Percentiles rank a stretch among this genome's conserved stretches.
Evolutionary conservation across 495 filamentous ascomycete genomes (phyloP).

Genomic region (Penicilliopsis zonata): DNA sequence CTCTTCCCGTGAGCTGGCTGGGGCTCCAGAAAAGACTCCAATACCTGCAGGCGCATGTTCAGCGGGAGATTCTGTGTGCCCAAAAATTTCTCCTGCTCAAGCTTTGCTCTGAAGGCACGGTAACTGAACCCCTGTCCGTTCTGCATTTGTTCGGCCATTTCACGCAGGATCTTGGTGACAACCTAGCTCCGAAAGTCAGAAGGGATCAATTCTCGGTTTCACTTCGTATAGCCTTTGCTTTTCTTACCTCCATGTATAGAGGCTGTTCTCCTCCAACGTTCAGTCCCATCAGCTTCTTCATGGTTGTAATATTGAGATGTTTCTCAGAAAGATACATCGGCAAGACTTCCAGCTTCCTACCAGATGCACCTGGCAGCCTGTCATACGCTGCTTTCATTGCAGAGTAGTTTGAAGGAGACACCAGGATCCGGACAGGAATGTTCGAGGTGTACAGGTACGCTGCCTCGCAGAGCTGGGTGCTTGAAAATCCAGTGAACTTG

Average conservation of each 20-base stretch:
- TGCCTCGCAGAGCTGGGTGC: constrained; percentile 48
- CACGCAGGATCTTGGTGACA: constrained; percentile 27
- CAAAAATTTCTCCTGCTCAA: constrained; percentile 1
- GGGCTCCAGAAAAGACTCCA: constrained; percentile 15
- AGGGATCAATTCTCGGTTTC: no score
- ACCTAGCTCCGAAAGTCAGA: constrained; percentile 14
- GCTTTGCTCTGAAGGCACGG: not conserved
- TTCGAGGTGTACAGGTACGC: constrained; percentile 40
- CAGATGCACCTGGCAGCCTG: constrained; percentile 2
- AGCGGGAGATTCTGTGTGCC: constrained; percentile 4
- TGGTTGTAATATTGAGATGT: constrained; percentile 44
- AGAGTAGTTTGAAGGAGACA: constrained; percentile 41
- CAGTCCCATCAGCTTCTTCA: constrained; percentile 55
- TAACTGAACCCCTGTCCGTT: not conserved
- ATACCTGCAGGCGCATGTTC: constrained; percentile 14
- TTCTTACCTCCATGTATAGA: constrained; percentile 44
- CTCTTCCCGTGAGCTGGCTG: not conserved
- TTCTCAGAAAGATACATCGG: constrained; percentile 38
- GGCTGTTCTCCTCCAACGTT: constrained; percentile 28
- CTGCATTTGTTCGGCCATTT: constrained; percentile 22
- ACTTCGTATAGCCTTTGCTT: no score
- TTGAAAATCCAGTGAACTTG: constrained; percentile 25
- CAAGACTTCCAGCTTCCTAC: constrained; percentile 23
- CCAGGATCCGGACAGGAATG: constrained; percentile 45
- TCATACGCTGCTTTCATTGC: constrained; percentile 19